These are phyloP conservation scores for Coemansia sp. DNA, from an alignment of 192 early-diverging fungal genomes.

Conservation along the genomic window DNA sequence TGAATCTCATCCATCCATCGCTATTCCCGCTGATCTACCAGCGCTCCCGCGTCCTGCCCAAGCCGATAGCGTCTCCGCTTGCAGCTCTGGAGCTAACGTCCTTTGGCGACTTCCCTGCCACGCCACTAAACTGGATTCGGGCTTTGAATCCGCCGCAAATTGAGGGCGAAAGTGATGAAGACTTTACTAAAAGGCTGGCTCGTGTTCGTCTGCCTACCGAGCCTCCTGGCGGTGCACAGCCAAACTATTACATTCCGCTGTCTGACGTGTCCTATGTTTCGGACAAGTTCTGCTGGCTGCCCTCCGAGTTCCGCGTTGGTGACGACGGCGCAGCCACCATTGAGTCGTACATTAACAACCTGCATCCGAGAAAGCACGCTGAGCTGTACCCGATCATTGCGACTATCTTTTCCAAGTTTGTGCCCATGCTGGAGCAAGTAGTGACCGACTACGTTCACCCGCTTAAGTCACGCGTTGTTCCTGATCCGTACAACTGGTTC, in stretches of 20 bases:
- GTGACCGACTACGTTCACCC: constrained; percentile 29
- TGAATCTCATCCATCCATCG: constrained; percentile 57
- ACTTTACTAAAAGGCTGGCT: neutral
- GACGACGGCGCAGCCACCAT: constrained; percentile 51
- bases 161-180: neutral
- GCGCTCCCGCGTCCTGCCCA: constrained; percentile 10
- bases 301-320: constrained; percentile 59
- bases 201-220: neutral
- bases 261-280: neutral
- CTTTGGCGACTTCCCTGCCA: constrained; percentile 31
- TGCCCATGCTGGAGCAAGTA: constrained; percentile 66
- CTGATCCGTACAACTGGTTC: constrained; percentile 28
- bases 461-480: constrained; percentile 4
- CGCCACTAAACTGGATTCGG: constrained; percentile 12
- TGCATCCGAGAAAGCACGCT: constrained; percentile 56
- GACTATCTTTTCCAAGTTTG: constrained; percentile 53
- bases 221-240: neutral
- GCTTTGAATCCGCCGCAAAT: neutral
- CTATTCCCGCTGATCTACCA: constrained; percentile 52
- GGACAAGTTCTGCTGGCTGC: constrained; percentile 57
- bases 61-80: constrained; percentile 25
- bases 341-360: constrained; percentile 74
- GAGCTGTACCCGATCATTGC: constrained; percentile 57
- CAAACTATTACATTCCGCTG: constrained; percentile 5
- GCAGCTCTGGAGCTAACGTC: constrained; percentile 23